These are phyloP conservation scores for Exophiala bonariae DNA, from an alignment of 2,329 filamentous ascomycete species.

Conservation along the genomic window DNA sequence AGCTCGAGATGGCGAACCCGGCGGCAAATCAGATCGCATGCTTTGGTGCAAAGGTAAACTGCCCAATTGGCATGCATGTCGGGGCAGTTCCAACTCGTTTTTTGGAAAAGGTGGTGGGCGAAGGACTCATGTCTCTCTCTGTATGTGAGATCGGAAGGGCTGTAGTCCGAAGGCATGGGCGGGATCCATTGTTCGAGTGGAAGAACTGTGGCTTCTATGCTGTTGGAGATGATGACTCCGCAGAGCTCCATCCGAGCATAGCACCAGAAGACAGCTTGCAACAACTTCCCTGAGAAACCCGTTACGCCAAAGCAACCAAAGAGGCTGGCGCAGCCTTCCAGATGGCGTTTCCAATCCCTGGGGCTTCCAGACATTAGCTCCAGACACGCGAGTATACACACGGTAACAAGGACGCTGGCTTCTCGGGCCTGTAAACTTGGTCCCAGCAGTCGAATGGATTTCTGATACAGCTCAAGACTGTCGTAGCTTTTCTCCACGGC, in stretches of 20 bases:
- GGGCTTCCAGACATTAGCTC: slow-evolving; percentile 19
- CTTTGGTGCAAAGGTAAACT: slow-evolving; percentile 56
- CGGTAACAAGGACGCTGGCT: slow-evolving; percentile 8
- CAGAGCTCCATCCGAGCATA: slow-evolving; percentile 60
- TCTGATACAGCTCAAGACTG: slow-evolving; percentile 56
- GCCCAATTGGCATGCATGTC: slow-evolving; percentile 63
- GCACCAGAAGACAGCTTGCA: slow-evolving; percentile 60
- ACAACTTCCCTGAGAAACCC: slow-evolving; percentile 51
- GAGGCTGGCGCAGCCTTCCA: slow-evolving; percentile 57
- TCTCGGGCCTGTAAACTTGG: slow-evolving; percentile 9
- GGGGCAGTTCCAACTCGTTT: slow-evolving; percentile 36
- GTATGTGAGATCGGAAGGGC: slow-evolving; percentile 9
- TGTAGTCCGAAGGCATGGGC: slow-evolving; percentile 34
- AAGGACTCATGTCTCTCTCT: too few relatives aligned
- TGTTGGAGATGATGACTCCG: slow-evolving; percentile 55
- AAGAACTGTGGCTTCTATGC: slow-evolving; percentile 50
- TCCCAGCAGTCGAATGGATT: slow-evolving; percentile 43
- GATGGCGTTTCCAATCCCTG: slow-evolving; percentile 55
- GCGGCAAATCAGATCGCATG: slow-evolving; percentile 52
- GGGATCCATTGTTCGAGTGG: slow-evolving; percentile 51
- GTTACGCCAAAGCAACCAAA: slow-evolving; percentile 53
- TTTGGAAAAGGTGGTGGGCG: too few relatives aligned
- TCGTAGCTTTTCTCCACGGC: slow-evolving; percentile 36
- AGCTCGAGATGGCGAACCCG: slow-evolving; percentile 52
- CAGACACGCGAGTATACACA: slow-evolving; percentile 15